A percentile compares a stretch with the other conserved stretches of the same genome.
Conservation (phyloP, 306 rosid genomes). For the Trifolium pratense region DNA sequence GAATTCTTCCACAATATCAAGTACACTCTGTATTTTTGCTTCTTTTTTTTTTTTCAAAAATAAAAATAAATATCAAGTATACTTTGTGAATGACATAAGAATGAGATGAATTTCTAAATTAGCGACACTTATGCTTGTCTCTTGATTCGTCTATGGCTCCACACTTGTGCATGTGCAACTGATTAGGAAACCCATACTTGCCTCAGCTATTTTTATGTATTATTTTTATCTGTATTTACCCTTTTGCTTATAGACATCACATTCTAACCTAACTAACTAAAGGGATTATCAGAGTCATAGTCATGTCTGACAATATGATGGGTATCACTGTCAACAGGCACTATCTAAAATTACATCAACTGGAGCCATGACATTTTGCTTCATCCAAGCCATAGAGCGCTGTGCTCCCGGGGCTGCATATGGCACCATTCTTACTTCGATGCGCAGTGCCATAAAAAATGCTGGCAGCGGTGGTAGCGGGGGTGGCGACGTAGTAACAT, state of each 20-base stretch:
- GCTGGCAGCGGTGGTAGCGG: conserved; percentile 51
- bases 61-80: background rate
- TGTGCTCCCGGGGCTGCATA: conserved; percentile 76
- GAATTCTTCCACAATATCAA: background rate
- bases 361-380: conserved; percentile 97
- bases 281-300: background rate
- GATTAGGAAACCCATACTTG: background rate
- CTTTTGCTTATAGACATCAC: background rate
- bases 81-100: background rate
- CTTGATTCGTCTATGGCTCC: background rate
- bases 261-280: background rate
- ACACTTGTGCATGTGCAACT: background rate
- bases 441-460: conserved; percentile 77
- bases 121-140: background rate
- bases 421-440: conserved; percentile 81
- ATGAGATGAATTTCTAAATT: background rate
- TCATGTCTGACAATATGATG: conserved; percentile 24
- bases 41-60: no score
- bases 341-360: conserved; percentile 90
- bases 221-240: background rate
- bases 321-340: conserved; percentile 65
- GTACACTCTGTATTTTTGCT: no score
- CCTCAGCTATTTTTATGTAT: background rate
- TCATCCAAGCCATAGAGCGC: conserved; percentile 89
- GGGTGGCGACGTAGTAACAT: conserved; percentile 60